A percentile compares a stretch with the other conserved stretches of the same genome.
Conservation (phyloP, 495 filamentous ascomycete species). For the Lentithecium fluviatile region DNA sequence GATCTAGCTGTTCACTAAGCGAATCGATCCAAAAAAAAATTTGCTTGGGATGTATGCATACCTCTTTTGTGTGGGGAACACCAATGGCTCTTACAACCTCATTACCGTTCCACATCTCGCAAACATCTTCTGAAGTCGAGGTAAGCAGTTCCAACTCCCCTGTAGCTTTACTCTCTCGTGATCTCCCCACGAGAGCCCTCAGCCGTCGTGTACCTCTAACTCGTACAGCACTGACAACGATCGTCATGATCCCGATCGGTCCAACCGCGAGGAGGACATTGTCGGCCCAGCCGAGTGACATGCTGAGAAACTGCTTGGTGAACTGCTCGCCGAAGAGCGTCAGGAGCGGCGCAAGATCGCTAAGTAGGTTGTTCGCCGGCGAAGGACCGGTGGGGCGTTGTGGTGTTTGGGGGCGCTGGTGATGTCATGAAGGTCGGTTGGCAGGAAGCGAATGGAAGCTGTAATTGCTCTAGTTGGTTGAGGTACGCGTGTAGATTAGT, state of each 20-base stretch:
- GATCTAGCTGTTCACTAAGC: background rate
- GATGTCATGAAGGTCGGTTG: too few species aligned
- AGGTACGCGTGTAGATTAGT: too few species aligned
- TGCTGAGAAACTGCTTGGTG: slow-evolving; percentile 31
- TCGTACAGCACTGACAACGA: slow-evolving; percentile 20
- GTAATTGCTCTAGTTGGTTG: too few species aligned
- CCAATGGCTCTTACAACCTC: slow-evolving; percentile 17
- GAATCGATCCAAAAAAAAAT: too few species aligned
- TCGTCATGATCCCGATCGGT: slow-evolving; percentile 15
- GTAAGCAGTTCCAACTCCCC: slow-evolving; percentile 13
- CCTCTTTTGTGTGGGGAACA: too few species aligned
- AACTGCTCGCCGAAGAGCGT: slow-evolving; percentile 35
- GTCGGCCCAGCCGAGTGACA: slow-evolving; percentile 31
- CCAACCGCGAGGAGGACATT: slow-evolving; percentile 34
- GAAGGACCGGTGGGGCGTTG: background rate
- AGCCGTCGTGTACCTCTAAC: slow-evolving; percentile 23
- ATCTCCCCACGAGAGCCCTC: slow-evolving; percentile 26
- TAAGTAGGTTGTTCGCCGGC: slow-evolving; percentile 34
- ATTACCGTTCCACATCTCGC: slow-evolving; percentile 18
- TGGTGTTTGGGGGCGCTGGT: background rate
- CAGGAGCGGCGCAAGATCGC: slow-evolving; percentile 34
- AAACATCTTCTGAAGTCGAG: slow-evolving; percentile 5
- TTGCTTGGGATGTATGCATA: too few species aligned
- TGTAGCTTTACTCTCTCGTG: slow-evolving; percentile 4
- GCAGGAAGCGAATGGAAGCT: too few species aligned